Percentiles rank a stretch among this genome's conserved stretches.
phyloP scores from a whole-genome alignment of 1,284 basidiomycete species.

The Rhodotorula sp. region DNA sequence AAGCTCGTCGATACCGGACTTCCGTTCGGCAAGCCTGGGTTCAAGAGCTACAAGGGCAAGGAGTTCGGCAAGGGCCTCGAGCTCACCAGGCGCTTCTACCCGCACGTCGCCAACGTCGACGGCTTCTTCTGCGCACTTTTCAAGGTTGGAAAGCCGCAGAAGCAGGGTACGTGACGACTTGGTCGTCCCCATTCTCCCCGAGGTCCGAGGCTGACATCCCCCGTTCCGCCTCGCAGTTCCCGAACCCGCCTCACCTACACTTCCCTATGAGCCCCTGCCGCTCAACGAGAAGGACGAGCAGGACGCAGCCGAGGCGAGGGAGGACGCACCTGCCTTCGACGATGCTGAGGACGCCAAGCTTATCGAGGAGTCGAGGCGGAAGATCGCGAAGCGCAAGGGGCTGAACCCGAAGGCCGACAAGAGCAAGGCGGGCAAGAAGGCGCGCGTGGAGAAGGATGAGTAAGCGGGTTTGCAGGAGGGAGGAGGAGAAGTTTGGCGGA shows the following conservation, averaged over 20 bases:
- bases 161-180: constrained; percentile 49
- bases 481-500: background rate
- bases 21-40: constrained; percentile 89
- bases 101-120: constrained; percentile 76
- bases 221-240: background rate
- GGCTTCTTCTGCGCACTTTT: constrained; percentile 98
- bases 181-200: too few relatives aligned
- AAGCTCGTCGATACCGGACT: constrained; percentile 91
- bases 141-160: constrained; percentile 77
- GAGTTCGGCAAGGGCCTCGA: constrained; percentile 74
- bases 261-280: constrained; percentile 23
- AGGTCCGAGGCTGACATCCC: background rate
- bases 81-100: constrained; percentile 84
- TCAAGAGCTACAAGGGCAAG: constrained; percentile 85
- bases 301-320: background rate
- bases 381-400: constrained; percentile 41
- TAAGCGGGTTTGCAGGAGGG: background rate
- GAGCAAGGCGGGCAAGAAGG: constrained; percentile 29
- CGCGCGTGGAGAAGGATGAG: constrained; percentile 4
- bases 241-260: constrained; percentile 25
- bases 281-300: constrained; percentile 17
- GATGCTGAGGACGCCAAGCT: constrained; percentile 40
- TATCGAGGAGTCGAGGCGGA: constrained; percentile 37
- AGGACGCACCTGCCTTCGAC: constrained; percentile 35
- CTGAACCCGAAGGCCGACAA: constrained; percentile 37